phyloP scores from a whole-genome alignment of 1,139 yeast species.

The Lodderomyces orthopsilosis region DNA sequence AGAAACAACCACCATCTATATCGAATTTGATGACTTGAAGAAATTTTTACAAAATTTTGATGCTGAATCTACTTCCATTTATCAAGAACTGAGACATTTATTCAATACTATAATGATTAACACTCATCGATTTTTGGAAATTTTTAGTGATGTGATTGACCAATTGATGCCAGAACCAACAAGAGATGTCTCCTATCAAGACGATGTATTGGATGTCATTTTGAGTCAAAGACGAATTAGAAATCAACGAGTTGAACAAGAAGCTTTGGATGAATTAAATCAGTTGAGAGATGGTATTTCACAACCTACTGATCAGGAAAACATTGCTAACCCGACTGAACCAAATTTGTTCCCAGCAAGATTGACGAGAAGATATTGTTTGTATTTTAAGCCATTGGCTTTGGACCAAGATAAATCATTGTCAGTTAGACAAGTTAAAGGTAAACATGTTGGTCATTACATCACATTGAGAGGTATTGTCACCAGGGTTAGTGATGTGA shows the following conservation, averaged over 20 bases:
- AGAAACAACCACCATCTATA: constrained; percentile 59
- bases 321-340: constrained; percentile 18
- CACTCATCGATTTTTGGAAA: constrained; percentile 74
- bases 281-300: constrained; percentile 38
- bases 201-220: constrained; percentile 90
- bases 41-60: constrained; percentile 54
- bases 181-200: constrained; percentile 71
- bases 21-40: constrained; percentile 84
- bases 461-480: constrained; percentile 93
- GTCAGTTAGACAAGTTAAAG: constrained; percentile 88
- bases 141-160: constrained; percentile 75
- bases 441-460: constrained; percentile 76
- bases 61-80: constrained; percentile 14
- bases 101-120: constrained; percentile 65
- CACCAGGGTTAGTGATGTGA: constrained; percentile 93
- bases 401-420: constrained; percentile 43
- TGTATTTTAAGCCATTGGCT: constrained; percentile 78
- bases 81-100: constrained; percentile 33
- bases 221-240: constrained; percentile 84
- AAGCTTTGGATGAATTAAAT: constrained; percentile 53
- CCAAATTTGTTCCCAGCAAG: constrained; percentile 69
- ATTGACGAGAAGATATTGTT: constrained; percentile 78
- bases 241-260: constrained; percentile 70
- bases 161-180: constrained; percentile 82
- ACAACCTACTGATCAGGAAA: constrained; percentile 7